Percentiles rank a stretch among this genome's conserved stretches.
Conservation (phyloP, 148 eudicot genomes). For the Rhododendron vialii region DNA sequence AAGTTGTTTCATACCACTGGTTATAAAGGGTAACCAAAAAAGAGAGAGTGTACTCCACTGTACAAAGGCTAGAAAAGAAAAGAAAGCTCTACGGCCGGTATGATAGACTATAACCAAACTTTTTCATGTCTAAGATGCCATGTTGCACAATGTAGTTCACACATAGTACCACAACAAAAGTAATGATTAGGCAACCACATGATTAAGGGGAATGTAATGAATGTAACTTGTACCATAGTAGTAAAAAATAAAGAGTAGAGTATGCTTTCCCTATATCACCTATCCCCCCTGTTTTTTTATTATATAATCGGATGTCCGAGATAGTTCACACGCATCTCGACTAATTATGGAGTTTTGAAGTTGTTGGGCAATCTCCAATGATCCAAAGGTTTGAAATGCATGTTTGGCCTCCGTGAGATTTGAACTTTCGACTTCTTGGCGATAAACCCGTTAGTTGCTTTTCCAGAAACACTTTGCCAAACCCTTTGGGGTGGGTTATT, state of each 20-base stretch:
- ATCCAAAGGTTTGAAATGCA: no score
- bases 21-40: background rate
- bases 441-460: no score
- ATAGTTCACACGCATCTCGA: background rate
- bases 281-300: no score
- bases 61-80: background rate
- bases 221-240: background rate
- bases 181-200: background rate
- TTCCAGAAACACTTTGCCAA: background rate
- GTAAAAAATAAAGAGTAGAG: background rate
- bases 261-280: background rate
- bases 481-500: no score
- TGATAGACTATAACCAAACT: background rate
- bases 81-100: background rate
- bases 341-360: no score
- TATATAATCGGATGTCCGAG: background rate
- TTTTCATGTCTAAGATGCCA: background rate
- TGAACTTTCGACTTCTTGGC: background rate
- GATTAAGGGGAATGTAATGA: background rate
- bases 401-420: no score
- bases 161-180: background rate
- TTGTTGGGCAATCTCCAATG: no score
- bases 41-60: background rate
- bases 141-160: background rate
- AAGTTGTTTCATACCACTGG: no score